phyloP scores from a whole-genome alignment of 2,329 filamentous ascomycete genomes.

The Cladosporium sp. region DNA sequence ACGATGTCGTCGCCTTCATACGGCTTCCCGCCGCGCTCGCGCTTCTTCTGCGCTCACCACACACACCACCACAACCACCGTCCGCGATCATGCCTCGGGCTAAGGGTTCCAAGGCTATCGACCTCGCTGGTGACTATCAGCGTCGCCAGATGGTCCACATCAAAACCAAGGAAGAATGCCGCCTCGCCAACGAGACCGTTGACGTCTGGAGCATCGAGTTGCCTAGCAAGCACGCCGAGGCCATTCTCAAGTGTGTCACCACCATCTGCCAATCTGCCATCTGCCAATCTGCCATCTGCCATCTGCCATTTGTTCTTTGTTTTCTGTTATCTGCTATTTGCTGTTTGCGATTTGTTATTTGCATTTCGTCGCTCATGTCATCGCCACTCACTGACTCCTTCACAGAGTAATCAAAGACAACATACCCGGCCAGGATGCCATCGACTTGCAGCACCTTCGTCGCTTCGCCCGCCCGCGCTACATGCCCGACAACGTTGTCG shows the following conservation, averaged over 20 bases:
- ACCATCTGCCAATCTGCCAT: background rate
- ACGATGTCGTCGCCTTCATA: conserved; percentile 20
- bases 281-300: conserved; percentile 10
- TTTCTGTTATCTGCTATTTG: background rate
- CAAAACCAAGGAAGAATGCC: conserved; percentile 53
- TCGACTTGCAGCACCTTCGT: conserved; percentile 62
- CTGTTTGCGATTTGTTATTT: background rate
- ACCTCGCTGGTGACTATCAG: conserved; percentile 13
- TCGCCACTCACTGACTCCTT: conserved; percentile 29
- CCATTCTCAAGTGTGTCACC: conserved; percentile 66
- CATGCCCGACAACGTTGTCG: conserved; percentile 36
- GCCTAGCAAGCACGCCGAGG: conserved; percentile 70
- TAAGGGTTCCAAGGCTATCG: conserved; percentile 15
- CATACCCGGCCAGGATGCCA: conserved; percentile 44
- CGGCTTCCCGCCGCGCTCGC: conserved; percentile 17
- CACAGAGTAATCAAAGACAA: conserved; percentile 49
- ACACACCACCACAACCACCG: conserved; percentile 25
- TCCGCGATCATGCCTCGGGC: conserved; percentile 23
- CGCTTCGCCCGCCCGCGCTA: conserved; percentile 66
- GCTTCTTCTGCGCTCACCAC: conserved; percentile 20
- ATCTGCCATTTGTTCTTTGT: conserved; percentile 7
- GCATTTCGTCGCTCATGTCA: background rate
- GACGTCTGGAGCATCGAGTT: conserved; percentile 70
- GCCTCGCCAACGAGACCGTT: conserved; percentile 51
- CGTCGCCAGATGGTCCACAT: conserved; percentile 41